Evolutionary conservation across 2,329 filamentous ascomycete species (phyloP).

Genomic region (Pezicula rhizophila): DNA sequence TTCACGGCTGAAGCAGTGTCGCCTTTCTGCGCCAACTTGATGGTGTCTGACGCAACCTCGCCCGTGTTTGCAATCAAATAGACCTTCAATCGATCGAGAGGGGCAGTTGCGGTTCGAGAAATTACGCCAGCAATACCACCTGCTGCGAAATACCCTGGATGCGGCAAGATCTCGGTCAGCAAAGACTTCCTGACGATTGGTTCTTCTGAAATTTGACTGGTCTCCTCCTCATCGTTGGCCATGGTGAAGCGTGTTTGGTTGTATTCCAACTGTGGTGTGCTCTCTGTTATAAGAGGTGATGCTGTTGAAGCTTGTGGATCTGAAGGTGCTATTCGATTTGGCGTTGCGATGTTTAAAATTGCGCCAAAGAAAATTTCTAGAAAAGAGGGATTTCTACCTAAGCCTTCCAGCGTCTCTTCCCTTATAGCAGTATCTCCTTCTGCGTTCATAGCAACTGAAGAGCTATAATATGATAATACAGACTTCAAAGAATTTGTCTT

Average conservation of each 20-base stretch:
- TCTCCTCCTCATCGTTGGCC: constrained; percentile 6
- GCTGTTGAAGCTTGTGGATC: background rate
- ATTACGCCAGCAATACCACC: constrained; percentile 92
- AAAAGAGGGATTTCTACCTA: constrained; percentile 80
- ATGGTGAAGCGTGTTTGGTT: constrained; percentile 3
- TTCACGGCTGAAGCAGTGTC: constrained; percentile 57
- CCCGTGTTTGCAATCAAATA: constrained; percentile 91
- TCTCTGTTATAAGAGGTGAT: constrained; percentile 10
- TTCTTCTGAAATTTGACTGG: constrained; percentile 8
- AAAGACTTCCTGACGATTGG: constrained; percentile 15
- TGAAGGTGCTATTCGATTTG: constrained; percentile 21
- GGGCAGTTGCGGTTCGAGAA: constrained; percentile 90
- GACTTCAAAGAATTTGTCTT: constrained; percentile 67
- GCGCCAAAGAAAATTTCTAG: constrained; percentile 70
- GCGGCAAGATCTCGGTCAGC: constrained; percentile 48
- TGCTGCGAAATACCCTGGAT: constrained; percentile 96
- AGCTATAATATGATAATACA: constrained; percentile 85
- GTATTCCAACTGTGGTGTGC: constrained; percentile 9
- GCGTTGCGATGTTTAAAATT: constrained; percentile 58
- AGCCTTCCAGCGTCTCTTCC: constrained; percentile 83
- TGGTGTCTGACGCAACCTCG: constrained; percentile 45
- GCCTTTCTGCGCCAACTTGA: constrained; percentile 65
- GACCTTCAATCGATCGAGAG: constrained; percentile 93
- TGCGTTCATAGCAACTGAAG: constrained; percentile 80
- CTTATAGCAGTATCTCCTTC: constrained; percentile 92